Conservation (phyloP, 1,284 basidiomycete genomes). For the Xerocomus minutiporus region DNA sequence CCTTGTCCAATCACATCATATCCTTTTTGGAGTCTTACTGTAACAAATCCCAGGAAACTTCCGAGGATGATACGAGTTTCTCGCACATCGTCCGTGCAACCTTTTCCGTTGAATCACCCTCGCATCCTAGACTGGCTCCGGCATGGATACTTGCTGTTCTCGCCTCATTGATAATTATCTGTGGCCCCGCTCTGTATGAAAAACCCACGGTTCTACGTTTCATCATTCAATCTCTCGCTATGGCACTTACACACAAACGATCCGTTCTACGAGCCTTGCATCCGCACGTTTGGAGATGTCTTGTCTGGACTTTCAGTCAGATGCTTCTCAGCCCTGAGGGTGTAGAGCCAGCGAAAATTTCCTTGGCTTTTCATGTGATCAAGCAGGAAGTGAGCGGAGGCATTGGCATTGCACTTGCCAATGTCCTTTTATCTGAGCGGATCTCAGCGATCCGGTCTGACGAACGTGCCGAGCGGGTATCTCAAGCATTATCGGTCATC, state of each 20-base stretch:
- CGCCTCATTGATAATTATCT: slow-evolving; percentile 46
- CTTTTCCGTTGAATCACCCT: slow-evolving; percentile 19
- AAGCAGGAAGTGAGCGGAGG: slow-evolving; percentile 43
- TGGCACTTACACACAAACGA: slow-evolving; percentile 32
- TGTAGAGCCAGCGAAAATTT: slow-evolving; percentile 15
- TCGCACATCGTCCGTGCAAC: slow-evolving; percentile 24
- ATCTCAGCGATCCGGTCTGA: not conserved
- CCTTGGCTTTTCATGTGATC: slow-evolving; percentile 39
- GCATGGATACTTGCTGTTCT: slow-evolving; percentile 37
- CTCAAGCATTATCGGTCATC: slow-evolving; percentile 36
- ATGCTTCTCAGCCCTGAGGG: slow-evolving; percentile 16
- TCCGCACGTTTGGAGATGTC: slow-evolving; percentile 47
- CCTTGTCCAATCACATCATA: slow-evolving; percentile 18
- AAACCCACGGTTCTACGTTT: slow-evolving; percentile 39
- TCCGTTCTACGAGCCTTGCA: slow-evolving; percentile 36
- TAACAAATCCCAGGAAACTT: slow-evolving; percentile 7
- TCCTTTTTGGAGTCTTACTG: slow-evolving; percentile 30
- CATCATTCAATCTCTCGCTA: slow-evolving; percentile 35
- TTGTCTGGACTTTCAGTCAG: slow-evolving; percentile 49
- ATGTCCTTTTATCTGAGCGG: slow-evolving; percentile 33
- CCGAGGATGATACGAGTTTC: slow-evolving; percentile 3
- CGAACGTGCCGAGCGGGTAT: slow-evolving; percentile 22
- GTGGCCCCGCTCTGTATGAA: slow-evolving; percentile 42
- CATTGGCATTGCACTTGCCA: slow-evolving; percentile 37
- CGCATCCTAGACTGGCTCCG: slow-evolving; percentile 31